Percentiles rank a stretch among this genome's conserved stretches.
These are phyloP conservation scores for Colletotrichum caudatum DNA, from an alignment of 2,329 filamentous ascomycete genomes.

Conservation along the genomic window DNA sequence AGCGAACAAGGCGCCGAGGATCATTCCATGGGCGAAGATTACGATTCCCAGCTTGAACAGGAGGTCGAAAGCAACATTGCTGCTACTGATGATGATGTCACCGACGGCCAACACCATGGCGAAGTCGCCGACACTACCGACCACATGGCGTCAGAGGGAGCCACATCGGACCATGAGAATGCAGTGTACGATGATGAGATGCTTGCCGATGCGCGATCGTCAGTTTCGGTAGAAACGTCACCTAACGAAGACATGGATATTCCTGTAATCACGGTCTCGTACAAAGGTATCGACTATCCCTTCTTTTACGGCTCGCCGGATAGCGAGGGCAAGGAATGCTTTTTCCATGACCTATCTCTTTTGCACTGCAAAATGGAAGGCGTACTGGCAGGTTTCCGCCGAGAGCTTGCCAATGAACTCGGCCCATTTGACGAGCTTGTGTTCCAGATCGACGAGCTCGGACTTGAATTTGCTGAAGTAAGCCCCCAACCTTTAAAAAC, in stretches of 20 bases:
- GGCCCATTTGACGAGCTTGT: constrained; percentile 60
- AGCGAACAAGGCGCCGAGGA: constrained; percentile 13
- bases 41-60: not conserved
- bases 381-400: constrained; percentile 59
- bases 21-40: constrained; percentile 11
- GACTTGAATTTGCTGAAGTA: constrained; percentile 66
- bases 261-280: constrained; percentile 57
- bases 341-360: constrained; percentile 58
- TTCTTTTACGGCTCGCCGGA: constrained; percentile 50
- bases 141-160: constrained; percentile 23
- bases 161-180: constrained; percentile 24
- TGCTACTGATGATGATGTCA: constrained; percentile 8
- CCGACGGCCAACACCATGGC: not conserved
- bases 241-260: constrained; percentile 44
- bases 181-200: constrained; percentile 34
- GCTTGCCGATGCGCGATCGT: constrained; percentile 30
- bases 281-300: constrained; percentile 59
- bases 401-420: constrained; percentile 60
- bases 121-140: constrained; percentile 35
- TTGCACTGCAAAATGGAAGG: constrained; percentile 59
- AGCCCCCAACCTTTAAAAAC: constrained; percentile 38
- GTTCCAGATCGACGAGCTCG: constrained; percentile 65
- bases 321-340: constrained; percentile 54
- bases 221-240: constrained; percentile 31
- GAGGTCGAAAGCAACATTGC: constrained; percentile 3